A percentile compares a stretch with the other conserved stretches of the same genome.
phyloP scores from a whole-genome alignment of 192 early-diverging fungal genomes.

The Coemansia sp. region DNA sequence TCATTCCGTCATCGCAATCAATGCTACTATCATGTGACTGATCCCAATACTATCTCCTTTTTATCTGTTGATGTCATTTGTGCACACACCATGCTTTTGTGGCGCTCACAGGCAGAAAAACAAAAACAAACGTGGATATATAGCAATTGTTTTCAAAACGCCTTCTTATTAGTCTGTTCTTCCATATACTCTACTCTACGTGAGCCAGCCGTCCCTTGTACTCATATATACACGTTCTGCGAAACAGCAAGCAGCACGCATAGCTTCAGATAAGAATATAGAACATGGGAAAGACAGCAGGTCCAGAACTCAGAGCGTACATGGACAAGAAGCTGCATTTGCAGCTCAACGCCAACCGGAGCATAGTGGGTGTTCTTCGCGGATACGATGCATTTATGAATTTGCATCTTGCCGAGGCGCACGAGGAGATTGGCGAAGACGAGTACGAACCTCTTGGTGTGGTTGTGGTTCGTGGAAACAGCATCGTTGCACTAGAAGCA shows the following conservation, averaged over 20 bases:
- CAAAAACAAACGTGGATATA: too few species aligned
- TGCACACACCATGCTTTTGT: background rate
- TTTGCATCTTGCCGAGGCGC: constrained; percentile 90
- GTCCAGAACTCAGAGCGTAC: constrained; percentile 69
- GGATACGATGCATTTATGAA: constrained; percentile 99
- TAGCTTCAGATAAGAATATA: background rate
- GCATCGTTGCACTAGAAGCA: constrained; percentile 69
- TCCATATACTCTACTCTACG: too few species aligned
- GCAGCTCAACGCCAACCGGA: constrained; percentile 88
- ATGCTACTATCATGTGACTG: background rate
- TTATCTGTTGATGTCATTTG: background rate
- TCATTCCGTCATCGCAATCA: too few species aligned
- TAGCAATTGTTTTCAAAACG: too few species aligned
- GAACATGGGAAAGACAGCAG: constrained; percentile 60
- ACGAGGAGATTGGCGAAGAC: constrained; percentile 73
- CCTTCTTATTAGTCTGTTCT: too few species aligned
- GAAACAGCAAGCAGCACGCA: background rate
- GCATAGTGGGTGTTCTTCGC: constrained; percentile 92
- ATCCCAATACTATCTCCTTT: background rate
- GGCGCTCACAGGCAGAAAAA: too few species aligned
- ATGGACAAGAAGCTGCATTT: constrained; percentile 95
- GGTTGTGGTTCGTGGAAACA: constrained; percentile 82
- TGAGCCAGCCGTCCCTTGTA: too few species aligned
- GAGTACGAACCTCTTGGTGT: constrained; percentile 82
- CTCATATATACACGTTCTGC: background rate